Base-by-base conservation (phyloP, 768 basidiomycete species). In the Psilocybe azurescens region DNA sequence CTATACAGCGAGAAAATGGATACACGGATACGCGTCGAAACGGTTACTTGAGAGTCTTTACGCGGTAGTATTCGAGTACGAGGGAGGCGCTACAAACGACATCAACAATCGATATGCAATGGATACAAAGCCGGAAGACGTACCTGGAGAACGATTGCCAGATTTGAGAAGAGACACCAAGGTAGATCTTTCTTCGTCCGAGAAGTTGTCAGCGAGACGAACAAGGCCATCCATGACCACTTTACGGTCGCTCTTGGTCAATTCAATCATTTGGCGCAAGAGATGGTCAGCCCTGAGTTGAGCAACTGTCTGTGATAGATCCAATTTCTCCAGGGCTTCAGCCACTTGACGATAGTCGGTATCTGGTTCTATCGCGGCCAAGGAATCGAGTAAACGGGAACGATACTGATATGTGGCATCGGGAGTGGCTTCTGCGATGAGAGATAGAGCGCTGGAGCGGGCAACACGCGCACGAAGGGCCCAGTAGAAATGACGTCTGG, bases 401-500 rank as follows among this genome's bases (percentile, higher is more conserved):
- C 92, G 87, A 65, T 93, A 89, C 53, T 92, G 86, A 30, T 79
- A 78, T 8, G 87, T 81, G 1, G 92, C 79, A 36, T 84, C 85
- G 3, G 96, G 94, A 68, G 87, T 88, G 18, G 91, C 90, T 52
- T 86, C 85, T 5, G 84, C 81, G 48, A 97, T 79, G 62, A 83
- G 78, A 47, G 82, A 80, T 47, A 92, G 78, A 18, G 89, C 89
- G 41, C 79, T 77, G 1, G 89, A 89, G 58, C 84, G 86, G 28
- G 90, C 90, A 33, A 93, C 77, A 56, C 90, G 89, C n/a, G 90
- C 89, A 48, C 96, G 90, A 32, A 94, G 83, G 47, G 92, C 87
- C 95, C 95, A 97, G 79, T 97, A 97, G 84, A 98, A 96, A 71
- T 89, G 84, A 63, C 95, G 86, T 61, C 94, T 89, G 58, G 95